Evolutionary conservation across 306 rosid species (phyloP).

Genomic region (Inga oerstediana): DNA sequence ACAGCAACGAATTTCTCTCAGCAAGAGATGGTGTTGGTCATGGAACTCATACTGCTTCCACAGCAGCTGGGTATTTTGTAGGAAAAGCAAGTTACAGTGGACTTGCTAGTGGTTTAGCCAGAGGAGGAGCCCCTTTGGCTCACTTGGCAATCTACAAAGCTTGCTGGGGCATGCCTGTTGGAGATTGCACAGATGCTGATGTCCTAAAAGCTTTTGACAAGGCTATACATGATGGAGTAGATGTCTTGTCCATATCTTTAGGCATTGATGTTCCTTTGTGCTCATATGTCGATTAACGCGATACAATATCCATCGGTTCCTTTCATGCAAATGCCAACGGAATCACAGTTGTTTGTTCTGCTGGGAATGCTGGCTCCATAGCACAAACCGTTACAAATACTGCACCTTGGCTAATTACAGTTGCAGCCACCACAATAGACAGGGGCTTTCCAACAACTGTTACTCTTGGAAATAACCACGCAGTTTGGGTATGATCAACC

Average conservation of each 20-base stretch:
- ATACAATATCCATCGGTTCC: slow-evolving; percentile 67
- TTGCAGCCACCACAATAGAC: slow-evolving; percentile 78
- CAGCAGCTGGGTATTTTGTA: slow-evolving; percentile 73
- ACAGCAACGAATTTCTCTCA: slow-evolving; percentile 53
- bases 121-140: slow-evolving; percentile 89
- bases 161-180: slow-evolving; percentile 50
- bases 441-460: slow-evolving; percentile 66
- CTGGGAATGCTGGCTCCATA: slow-evolving; percentile 75
- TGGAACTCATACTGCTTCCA: slow-evolving; percentile 83
- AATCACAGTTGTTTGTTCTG: slow-evolving; percentile 68
- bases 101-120: slow-evolving; percentile 65
- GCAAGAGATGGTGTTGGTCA: slow-evolving; percentile 74
- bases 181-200: slow-evolving; percentile 62
- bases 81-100: slow-evolving; percentile 50
- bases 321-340: slow-evolving; percentile 74
- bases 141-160: slow-evolving; percentile 85
- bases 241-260: slow-evolving; percentile 61
- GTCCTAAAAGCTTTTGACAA: slow-evolving; percentile 76
- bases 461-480: slow-evolving; percentile 61
- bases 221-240: slow-evolving; percentile 84
- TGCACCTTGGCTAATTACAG: slow-evolving; percentile 87
- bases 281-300: slow-evolving; percentile 63
- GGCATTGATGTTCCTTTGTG: slow-evolving; percentile 57
- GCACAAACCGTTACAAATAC: slow-evolving; percentile 62
- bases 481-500: slow-evolving; percentile 56